Base-by-base conservation (phyloP, 768 basidiomycete species). In the Auriscalpium orientale region DNA sequence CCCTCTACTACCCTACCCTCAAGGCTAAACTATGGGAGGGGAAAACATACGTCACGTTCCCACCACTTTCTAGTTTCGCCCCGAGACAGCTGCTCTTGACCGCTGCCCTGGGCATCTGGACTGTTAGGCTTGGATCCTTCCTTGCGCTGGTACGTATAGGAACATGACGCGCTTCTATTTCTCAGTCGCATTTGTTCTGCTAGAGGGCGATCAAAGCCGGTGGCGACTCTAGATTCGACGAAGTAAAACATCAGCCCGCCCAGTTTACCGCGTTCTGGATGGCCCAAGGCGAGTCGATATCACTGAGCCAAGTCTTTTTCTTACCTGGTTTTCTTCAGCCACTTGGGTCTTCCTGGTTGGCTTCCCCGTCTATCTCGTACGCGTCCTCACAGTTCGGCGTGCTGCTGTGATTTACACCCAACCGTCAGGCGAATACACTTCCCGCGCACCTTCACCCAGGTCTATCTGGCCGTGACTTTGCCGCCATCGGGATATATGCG, bases 321-420 rank as follows among this genome's bases (percentile, higher is more conserved):
- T 43, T 22, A 18, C 43, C 11, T 15, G 1, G 33, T 11, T 53
- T 11, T 47, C 40, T 28, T 35, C 58, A 80, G 83, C 83, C 0
- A 80, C 80, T 2, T 89, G 87, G 87, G 78, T 88, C 43, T 69
- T 81, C 21, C 61, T 84, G 10, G 82, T 87, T 49, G 84, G 86
- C 16, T 73, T 90, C 12, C 87, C 87, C 4, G 80, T 88, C 10
- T 88, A 82, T 61, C 66, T 87, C 37, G 76, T 76, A 47, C 16
- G 68, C 56, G 12, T 40, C 49, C 34, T 36, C 13, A n/a, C 11
- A 22, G 22, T 28, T 51, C 49, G 18, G 15, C 2, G 15, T 7
- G 8, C 22, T 40, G 21, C 44, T 12, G n/a, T 28, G 15, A 8
- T 44, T 20, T 21, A 38, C 28, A 45, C 44, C 22, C 28, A 34